Base-by-base conservation (phyloP, 257 asterid species). In the Oldenlandia corymbosa region DNA sequence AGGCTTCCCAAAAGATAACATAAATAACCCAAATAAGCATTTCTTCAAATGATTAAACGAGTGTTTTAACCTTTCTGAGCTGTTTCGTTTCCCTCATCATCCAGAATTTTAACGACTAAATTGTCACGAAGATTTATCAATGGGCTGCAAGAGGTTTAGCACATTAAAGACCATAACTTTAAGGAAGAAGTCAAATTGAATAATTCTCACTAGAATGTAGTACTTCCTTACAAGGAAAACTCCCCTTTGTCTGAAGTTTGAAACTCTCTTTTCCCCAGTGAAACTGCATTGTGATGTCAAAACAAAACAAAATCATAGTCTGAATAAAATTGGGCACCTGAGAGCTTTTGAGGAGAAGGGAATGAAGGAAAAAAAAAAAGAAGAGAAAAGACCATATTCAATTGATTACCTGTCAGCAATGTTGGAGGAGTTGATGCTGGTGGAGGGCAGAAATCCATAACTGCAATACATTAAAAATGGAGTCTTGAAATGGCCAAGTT, bases 181-280 rank as follows among this genome's bases (percentile, higher is more conserved):
- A 46, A 20, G 42, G 13, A 41, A 69, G 16, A n/a, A 23, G 24
- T 10, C 63, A 37, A 55, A 11, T 48, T 30, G 18, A 37, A 11
- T 48, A 50, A 28, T 3, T 51, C 69, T 36, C 52, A 27, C 39
- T 21, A 10, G 48, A 49, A 77, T 26, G 37, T 24, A 48, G 31
- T 71, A 66, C 76, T 45, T 70, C 37, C 64, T 89, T 89, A 92
- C 97, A 92, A 89, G 28, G 82, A 81, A 75, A 89, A 92, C 2
- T 85, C 85, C 65, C 97, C 96, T 45, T 75, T 76, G 73, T 85
- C 94, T 79, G 81, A 79, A 7, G 94, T 87, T 80, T 81, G 90
- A 73, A 69, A 87, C 46, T 79, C 83, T 63, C 73, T 82, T 82
- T 85, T 92, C 62, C 97, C 96, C 85, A 92, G 77, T 21, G 97